Evolutionary conservation across 495 filamentous ascomycete genomes (phyloP), one percentile per base, ranked within the genome.

Genomic region (Paragyromitra xinjiangensis): DNA sequence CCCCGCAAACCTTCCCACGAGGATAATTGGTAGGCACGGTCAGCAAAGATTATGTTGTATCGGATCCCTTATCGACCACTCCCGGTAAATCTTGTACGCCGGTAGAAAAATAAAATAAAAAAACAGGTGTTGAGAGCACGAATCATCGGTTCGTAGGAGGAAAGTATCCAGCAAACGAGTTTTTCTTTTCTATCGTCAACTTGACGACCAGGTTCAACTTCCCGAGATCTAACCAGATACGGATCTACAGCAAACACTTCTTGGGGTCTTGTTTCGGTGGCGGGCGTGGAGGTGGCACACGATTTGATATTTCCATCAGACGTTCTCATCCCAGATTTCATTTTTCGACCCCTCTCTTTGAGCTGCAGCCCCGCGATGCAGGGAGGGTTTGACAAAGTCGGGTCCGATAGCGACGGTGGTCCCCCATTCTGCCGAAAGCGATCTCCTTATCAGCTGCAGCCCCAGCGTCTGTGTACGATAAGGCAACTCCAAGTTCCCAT

Each of bases 391-490:
- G 61, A 63, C 70, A 73, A 53, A 55, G 70, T 65, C 48, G 62
- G 70, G 48, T 50, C 70, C 24, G 74, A 73, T 76, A 71, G 73
- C 51, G 48, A 61, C 12, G 39, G 42, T 26, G 29, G 63, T 55
- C 69, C 69, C 74, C 69, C 59, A 73, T 73, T 73, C 29, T 67
- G 51, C 71, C 62, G 56, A 64, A 66, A 16, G 34, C 37, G 42
- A 34, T 61, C 14, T 39, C 34, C 74, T 77, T 77, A 77, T 77
- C 74, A 76, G 74, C 45, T 73, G 61, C 59, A 76, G 37, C 67
- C 66, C 34, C 50, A 45, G 59, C 11, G 71, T 58, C 42, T 64
- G 66, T 70, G 73, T 71, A 64, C 42, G 74, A 77, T 77, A 77
- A 77, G 74, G 19, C 61, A 73, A 59, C 68, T 58, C 5, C 44